These are phyloP conservation scores for Pestalotiopsis sp. DNA, from an alignment of 2,329 filamentous ascomycete genomes.

Conservation along the genomic window DNA sequence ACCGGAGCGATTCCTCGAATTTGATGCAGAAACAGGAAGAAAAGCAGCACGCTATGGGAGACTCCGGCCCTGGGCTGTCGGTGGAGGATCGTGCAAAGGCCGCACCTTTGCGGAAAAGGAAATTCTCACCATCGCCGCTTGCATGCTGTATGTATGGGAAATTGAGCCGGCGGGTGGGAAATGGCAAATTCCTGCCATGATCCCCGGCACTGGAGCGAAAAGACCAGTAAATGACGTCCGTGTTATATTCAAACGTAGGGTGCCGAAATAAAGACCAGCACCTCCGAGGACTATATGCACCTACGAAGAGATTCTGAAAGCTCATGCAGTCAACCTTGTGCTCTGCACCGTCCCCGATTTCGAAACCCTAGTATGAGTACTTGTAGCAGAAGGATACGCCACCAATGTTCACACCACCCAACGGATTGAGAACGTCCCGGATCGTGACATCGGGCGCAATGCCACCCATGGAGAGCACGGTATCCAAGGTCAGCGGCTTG, in stretches of 20 bases:
- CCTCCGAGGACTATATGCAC: not conserved
- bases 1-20: conserved; percentile 27
- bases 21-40: conserved; percentile 10
- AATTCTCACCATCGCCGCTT: conserved; percentile 14
- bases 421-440: conserved; percentile 10
- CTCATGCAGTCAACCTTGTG: not conserved
- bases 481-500: conserved; percentile 7
- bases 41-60: conserved; percentile 14
- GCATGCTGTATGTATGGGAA: conserved; percentile 18
- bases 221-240: conserved; percentile 18
- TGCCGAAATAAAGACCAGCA: not conserved
- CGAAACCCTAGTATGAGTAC: conserved; percentile 11
- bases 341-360: not conserved
- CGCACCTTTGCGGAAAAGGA: conserved; percentile 20
- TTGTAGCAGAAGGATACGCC: conserved; percentile 9
- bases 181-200: conserved; percentile 16
- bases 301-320: not conserved
- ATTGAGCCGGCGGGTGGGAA: conserved; percentile 11
- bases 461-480: conserved; percentile 10
- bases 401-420: conserved; percentile 8
- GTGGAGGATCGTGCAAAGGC: conserved; percentile 17
- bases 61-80: conserved; percentile 17
- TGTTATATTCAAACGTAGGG: conserved; percentile 14
- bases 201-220: conserved; percentile 20
- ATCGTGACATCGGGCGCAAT: conserved; percentile 9